A percentile compares a stretch with the other conserved stretches of the same genome.
phyloP scores from a whole-genome alignment of 1,284 basidiomycete genomes.

The Ganoderma sinense region DNA sequence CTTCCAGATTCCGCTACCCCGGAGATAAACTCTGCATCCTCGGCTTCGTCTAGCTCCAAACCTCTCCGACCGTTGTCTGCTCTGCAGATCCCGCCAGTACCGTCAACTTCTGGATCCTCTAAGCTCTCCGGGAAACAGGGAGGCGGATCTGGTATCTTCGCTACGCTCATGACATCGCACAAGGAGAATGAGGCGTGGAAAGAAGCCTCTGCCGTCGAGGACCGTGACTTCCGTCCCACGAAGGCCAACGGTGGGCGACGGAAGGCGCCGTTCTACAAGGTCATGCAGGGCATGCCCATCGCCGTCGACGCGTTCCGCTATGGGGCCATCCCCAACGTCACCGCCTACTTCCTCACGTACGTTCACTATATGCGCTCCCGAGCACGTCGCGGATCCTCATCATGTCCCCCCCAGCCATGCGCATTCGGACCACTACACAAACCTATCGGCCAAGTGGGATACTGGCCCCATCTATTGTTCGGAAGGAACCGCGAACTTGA shows the following conservation, averaged over 20 bases:
- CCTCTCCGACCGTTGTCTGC: constrained; percentile 22
- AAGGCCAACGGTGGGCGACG: constrained; percentile 66
- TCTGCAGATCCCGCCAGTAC: constrained; percentile 8
- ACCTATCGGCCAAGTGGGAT: constrained; percentile 87
- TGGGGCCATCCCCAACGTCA: constrained; percentile 87
- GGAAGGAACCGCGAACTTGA: constrained; percentile 88
- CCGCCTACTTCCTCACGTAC: constrained; percentile 89
- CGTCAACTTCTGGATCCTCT: neutral
- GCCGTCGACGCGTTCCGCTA: constrained; percentile 97
- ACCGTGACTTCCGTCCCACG: constrained; percentile 53
- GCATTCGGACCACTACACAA: constrained; percentile 95
- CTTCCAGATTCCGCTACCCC: constrained; percentile 16
- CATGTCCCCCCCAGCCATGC: constrained; percentile 69
- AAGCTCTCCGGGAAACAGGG: constrained; percentile 15
- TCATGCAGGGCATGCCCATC: constrained; percentile 97
- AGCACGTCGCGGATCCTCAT: constrained; percentile 1
- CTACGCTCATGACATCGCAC: constrained; percentile 82
- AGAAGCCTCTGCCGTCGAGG: constrained; percentile 69
- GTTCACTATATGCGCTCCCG: constrained; percentile 33
- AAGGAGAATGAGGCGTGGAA: constrained; percentile 87
- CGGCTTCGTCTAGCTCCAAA: constrained; percentile 18
- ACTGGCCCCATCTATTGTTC: constrained; percentile 96
- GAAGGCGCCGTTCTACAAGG: constrained; percentile 93
- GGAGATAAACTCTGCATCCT: neutral
- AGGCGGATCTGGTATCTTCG: constrained; percentile 61